Evolutionary conservation across 2,329 filamentous ascomycete species (phyloP).

Genomic region (Chrysosporium keratinophilum): DNA sequence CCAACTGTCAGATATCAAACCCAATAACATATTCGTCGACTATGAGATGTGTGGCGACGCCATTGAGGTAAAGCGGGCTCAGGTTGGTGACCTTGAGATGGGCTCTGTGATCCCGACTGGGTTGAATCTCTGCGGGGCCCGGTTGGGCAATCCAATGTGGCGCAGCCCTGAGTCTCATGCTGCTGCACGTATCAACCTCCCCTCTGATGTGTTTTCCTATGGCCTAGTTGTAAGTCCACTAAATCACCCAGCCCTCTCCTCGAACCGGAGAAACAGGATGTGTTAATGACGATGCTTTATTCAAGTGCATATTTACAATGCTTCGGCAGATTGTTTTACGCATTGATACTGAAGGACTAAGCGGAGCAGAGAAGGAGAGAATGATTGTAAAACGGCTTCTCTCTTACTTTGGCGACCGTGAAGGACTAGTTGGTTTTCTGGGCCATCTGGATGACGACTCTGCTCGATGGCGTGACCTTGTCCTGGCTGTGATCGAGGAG

Average conservation of each 20-base stretch:
- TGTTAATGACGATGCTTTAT: neutral
- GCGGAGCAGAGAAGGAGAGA: slow-evolving; percentile 6
- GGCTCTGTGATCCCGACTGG: slow-evolving; percentile 6
- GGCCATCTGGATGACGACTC: neutral
- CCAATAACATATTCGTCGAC: slow-evolving; percentile 13
- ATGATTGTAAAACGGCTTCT: slow-evolving; percentile 8
- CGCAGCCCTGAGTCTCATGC: slow-evolving; percentile 11
- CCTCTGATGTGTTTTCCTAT: slow-evolving; percentile 11
- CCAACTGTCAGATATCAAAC: slow-evolving; percentile 11
- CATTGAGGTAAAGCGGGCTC: slow-evolving; percentile 1
- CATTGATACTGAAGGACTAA: neutral
- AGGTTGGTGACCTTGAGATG: slow-evolving; percentile 12
- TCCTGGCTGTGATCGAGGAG: neutral
- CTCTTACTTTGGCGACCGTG: slow-evolving; percentile 9
- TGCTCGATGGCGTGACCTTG: neutral
- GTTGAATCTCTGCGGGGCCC: slow-evolving; percentile 11
- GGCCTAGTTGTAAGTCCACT: slow-evolving; percentile 8
- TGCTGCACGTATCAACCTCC: slow-evolving; percentile 9
- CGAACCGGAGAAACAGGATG: neutral
- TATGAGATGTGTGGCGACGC: neutral
- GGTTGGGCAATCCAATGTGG: slow-evolving; percentile 13
- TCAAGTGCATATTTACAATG: slow-evolving; percentile 3
- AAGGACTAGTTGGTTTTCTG: slow-evolving; percentile 1
- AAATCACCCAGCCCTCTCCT: too few relatives aligned
- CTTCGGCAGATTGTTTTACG: slow-evolving; percentile 6